Base-by-base conservation (phyloP, 768 basidiomycete genomes). In the Phaffia tasmanica region DNA sequence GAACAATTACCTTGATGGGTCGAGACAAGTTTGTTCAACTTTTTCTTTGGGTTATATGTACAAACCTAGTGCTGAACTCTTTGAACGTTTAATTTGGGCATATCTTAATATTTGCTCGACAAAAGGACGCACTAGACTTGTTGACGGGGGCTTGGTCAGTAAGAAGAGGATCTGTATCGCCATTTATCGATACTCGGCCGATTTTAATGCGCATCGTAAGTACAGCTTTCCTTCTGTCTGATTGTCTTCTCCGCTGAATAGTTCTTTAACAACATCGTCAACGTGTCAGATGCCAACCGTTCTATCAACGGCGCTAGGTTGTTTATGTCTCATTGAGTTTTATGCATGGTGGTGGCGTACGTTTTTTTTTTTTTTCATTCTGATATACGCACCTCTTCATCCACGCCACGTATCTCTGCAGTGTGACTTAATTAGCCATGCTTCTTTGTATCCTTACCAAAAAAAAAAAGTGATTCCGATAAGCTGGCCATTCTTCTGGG, bases 1-100 rank as follows among this genome's bases (percentile, higher is more conserved):
- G 81, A 98, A 98, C 80, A 98, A 94, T 74, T 89, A 89, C 78
- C 87, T 95, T 70, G 95, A 99, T 75, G 95, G 95, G 8, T 81
- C 91, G 59, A 80, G 93, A 73, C 91, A 94, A 80, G 87, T 86
- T 57, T 61, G 76, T 71, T 55, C 29, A 54, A 23, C 50, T 23
- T 30, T 46, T 25, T 5, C 0, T 19, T 19, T 56, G 16, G 1
- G 16, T 69, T 50, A 54, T 55, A 47, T n/a, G n/a, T 23, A 62
- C 53, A 59, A 47, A 58, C 35, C 64, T 25, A 49, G 51, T 49
- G 29, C 11, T 29, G 23, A 29, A n/a, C 35, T 25, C 16, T n/a
- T 5, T 15, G 19, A 27, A 48, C 6, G 7, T 23, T 29, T 42
- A 21, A 35, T 30, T 47, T 23, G 29, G 47, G 19, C 19, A 35